Evolutionary conservation across 352 stramenopile species (phyloP).

Genomic region (Phytophthora pisi): DNA sequence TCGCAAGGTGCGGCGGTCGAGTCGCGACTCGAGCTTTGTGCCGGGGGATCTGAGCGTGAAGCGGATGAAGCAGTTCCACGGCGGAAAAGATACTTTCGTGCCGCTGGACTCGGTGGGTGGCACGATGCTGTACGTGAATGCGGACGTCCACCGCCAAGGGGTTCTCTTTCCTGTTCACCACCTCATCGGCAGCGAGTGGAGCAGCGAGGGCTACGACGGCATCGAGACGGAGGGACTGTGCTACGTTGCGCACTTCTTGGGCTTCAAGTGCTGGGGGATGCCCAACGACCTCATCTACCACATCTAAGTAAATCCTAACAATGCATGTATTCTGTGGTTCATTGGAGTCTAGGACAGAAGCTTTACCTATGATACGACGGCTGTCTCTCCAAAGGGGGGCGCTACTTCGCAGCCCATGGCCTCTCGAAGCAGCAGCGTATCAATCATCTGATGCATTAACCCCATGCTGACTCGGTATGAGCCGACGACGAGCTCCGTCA

Average conservation of each 20-base stretch:
- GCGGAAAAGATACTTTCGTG: slow-evolving; percentile 16
- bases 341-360: background rate
- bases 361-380: background rate
- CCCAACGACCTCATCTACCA: slow-evolving; percentile 48
- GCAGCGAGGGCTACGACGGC: slow-evolving; percentile 50
- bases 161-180: slow-evolving; percentile 51
- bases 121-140: slow-evolving; percentile 54
- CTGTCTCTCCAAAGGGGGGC: background rate
- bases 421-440: slow-evolving; percentile 46
- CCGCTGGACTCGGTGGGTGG: slow-evolving; percentile 53
- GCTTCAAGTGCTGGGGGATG: slow-evolving; percentile 59
- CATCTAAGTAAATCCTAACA: slow-evolving; percentile 6
- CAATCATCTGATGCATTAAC: slow-evolving; percentile 50
- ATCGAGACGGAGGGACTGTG: slow-evolving; percentile 58
- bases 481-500: slow-evolving; percentile 56
- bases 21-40: slow-evolving; percentile 15
- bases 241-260: slow-evolving; percentile 53
- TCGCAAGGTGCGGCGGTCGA: slow-evolving; percentile 21
- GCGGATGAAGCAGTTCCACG: slow-evolving; percentile 27
- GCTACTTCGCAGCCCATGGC: slow-evolving; percentile 25
- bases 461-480: slow-evolving; percentile 46
- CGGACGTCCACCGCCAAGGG: slow-evolving; percentile 53
- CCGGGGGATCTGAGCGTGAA: slow-evolving; percentile 25
- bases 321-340: background rate
- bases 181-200: slow-evolving; percentile 48